phyloP scores from a whole-genome alignment of 2,329 filamentous ascomycete genomes.

The Aspergillus sp. region DNA sequence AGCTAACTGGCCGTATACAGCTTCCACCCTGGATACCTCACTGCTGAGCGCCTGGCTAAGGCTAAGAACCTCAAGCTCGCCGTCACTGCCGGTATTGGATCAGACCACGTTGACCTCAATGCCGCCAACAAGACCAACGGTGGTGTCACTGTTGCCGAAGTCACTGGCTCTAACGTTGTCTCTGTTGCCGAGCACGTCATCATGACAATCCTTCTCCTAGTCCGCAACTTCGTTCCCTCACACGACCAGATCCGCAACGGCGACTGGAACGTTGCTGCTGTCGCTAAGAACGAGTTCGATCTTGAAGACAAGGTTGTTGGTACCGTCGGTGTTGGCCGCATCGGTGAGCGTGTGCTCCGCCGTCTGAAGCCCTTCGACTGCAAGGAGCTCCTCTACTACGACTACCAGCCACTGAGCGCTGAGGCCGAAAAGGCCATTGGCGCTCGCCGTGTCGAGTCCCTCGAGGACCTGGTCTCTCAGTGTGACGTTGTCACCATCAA shows the following conservation, averaged over 20 bases:
- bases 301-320: conserved; percentile 97
- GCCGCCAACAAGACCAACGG: conserved; percentile 98
- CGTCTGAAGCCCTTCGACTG: conserved; percentile 97
- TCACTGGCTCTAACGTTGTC: conserved; percentile 97
- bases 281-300: conserved; percentile 98
- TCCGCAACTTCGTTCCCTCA: conserved; percentile 97
- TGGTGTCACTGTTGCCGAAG: conserved; percentile 93
- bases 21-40: conserved; percentile 98
- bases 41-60: conserved; percentile 90
- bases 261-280: conserved; percentile 93
- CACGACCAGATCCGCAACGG: conserved; percentile 89
- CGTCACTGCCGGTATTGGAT: conserved; percentile 95
- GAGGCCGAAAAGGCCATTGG: conserved; percentile 95
- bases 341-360: conserved; percentile 95
- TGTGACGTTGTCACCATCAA: conserved; percentile 99
- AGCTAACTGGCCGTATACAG: conserved; percentile 46
- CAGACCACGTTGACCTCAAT: conserved; percentile 96
- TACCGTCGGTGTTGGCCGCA: conserved; percentile 95
- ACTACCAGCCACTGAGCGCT: conserved; percentile 89
- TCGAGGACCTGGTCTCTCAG: conserved; percentile 92
- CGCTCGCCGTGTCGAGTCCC: conserved; percentile 78
- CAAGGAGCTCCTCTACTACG: conserved; percentile 99
- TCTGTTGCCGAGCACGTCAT: conserved; percentile 98
- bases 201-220: conserved; percentile 95
- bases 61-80: conserved; percentile 99